Base-by-base conservation (phyloP, 345 rosid species). In the Nephelium lappaceum region DNA sequence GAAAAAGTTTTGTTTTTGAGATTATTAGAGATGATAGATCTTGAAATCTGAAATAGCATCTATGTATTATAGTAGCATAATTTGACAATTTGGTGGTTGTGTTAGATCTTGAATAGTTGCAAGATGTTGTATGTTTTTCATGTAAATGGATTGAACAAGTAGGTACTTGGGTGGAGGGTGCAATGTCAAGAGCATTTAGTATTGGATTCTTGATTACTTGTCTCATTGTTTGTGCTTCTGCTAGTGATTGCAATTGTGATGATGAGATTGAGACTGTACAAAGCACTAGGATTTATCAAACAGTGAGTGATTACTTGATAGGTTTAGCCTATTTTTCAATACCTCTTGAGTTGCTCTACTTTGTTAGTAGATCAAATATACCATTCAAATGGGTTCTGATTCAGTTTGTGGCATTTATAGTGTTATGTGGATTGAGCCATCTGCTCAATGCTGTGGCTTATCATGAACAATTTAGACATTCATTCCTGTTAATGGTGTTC, bases 381-480 rank as follows among this genome's bases (percentile, higher is more conserved):
- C 99, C 99, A 12, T 95, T 95, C 86, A 95, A 95, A 91, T 95
- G 99, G 99, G 99, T 95, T 53, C 92, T 95, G 12, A 81, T 89
- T 74, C 88, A 90, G 70, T 95, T 95, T 82, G 89, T 95, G 65
- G 95, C 93, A 2, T 95, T 95, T 79, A 95, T 95, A 38, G 98
- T 95, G 72, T 97, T 95, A 63, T 95, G 99, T 80, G 99, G 99
- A 8, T 85, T 95, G 87, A 89, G 98, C 23, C 99, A 95, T 84
- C 78, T 95, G 87, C 88, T 95, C 67, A 93, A 89, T 63, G 97
- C 85, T 14, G 89, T 96, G 98, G 93, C 98, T 31, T 93, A 92
- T 67, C 90, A 92, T 74, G 97, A 97, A 27, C 97, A 93, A 21
- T 60, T 19, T 21, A 60, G 27, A 0, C 98, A 93, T 78, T 88